Percentiles rank a stretch among this genome's conserved stretches.
phyloP scores from a whole-genome alignment of 169 alveolate species.

The Cryptosporidium ryanae region DNA sequence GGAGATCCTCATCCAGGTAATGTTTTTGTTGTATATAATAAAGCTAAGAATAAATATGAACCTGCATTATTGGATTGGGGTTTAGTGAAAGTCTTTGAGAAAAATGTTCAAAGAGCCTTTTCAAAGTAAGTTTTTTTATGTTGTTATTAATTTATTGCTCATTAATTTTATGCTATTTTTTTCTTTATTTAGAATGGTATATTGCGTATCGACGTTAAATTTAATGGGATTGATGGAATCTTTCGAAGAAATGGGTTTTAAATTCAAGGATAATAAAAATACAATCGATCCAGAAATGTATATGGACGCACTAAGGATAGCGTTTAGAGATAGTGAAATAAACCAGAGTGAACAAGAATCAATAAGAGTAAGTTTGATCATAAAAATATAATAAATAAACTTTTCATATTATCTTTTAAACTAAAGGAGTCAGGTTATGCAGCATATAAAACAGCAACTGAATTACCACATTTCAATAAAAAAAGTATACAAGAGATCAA shows the following conservation, averaged over 20 bases:
- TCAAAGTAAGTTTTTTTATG: conserved; percentile 79
- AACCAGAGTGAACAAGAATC: conserved; percentile 47
- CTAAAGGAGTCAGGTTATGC: conserved; percentile 64
- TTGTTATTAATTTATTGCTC: background rate
- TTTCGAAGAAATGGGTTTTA: conserved; percentile 88
- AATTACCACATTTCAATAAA: conserved; percentile 64
- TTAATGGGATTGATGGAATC: conserved; percentile 86
- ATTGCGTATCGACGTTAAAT: conserved; percentile 83
- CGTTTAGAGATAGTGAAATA: conserved; percentile 78
- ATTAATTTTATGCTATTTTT: background rate
- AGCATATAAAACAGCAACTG: conserved; percentile 63
- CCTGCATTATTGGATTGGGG: conserved; percentile 90
- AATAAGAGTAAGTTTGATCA: conserved; percentile 39
- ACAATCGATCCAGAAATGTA: conserved; percentile 86
- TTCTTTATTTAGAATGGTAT: conserved; percentile 75
- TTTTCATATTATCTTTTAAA: background rate
- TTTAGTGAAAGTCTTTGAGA: conserved; percentile 82
- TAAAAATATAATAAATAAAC: background rate
- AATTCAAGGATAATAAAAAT: conserved; percentile 77
- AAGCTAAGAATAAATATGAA: conserved; percentile 54
- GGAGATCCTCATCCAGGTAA: conserved; percentile 95
- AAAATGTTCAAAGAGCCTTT: conserved; percentile 82
- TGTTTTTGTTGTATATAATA: conserved; percentile 81
- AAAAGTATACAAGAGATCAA: conserved; percentile 74
- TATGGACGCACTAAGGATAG: conserved; percentile 84